These are phyloP conservation scores for Mucor lusitanicus DNA, from an alignment of 371 early-diverging fungal species.

Conservation along the genomic window DNA sequence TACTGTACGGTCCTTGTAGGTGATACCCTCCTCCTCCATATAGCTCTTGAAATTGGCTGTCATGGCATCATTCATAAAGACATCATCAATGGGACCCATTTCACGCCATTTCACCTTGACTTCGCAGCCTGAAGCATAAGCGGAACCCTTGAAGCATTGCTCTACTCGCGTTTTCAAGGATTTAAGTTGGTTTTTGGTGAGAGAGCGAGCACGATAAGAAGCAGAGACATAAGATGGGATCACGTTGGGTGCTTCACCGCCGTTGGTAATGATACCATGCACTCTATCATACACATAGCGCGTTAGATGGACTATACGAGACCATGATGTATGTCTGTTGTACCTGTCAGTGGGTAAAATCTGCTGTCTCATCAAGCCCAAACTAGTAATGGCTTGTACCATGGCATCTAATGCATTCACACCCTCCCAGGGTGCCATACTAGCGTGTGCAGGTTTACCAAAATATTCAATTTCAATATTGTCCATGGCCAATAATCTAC, in stretches of 20 bases:
- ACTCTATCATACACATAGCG: conserved; percentile 35
- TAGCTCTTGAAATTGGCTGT: conserved; percentile 53
- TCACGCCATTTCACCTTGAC: conserved; percentile 51
- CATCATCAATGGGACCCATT: conserved; percentile 38
- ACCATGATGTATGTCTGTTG: too few species aligned
- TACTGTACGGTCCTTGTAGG: conserved; percentile 29
- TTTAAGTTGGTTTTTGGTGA: conserved; percentile 43
- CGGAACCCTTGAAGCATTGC: conserved; percentile 65
- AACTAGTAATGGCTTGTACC: conserved; percentile 56
- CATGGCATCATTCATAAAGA: conserved; percentile 58
- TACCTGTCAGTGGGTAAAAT: conserved; percentile 54
- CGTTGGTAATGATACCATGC: conserved; percentile 75
- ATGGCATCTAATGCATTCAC: conserved; percentile 77
- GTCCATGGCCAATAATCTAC: conserved; percentile 43
- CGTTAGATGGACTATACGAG: not conserved
- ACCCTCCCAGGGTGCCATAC: conserved; percentile 61
- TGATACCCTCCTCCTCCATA: conserved; percentile 47
- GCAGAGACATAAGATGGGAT: conserved; percentile 64
- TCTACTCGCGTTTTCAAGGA: conserved; percentile 51
- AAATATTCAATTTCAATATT: conserved; percentile 54
- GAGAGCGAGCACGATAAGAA: conserved; percentile 57
- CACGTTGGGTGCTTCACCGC: conserved; percentile 61
- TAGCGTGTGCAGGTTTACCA: conserved; percentile 67
- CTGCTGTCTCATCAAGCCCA: conserved; percentile 74
- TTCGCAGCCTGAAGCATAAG: conserved; percentile 69